phyloP scores from a whole-genome alignment of 2,329 filamentous ascomycete species.

The Fusarium sp. region DNA sequence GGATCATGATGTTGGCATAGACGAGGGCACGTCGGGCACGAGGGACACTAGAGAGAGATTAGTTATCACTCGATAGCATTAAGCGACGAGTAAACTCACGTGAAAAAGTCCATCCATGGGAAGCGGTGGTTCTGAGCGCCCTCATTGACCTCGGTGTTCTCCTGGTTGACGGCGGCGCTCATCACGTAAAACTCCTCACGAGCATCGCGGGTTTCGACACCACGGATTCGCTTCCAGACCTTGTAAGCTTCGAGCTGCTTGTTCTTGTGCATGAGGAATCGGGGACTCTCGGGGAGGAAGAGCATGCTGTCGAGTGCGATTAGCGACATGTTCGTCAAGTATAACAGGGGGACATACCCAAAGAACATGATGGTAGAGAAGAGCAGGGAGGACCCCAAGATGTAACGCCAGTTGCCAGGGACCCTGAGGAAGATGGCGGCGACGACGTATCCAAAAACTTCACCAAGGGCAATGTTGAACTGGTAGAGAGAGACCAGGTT shows the following conservation, averaged over 20 bases:
- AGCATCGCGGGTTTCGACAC: slow-evolving; percentile 65
- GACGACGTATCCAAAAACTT: slow-evolving; percentile 79
- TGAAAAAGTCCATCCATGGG: slow-evolving; percentile 81
- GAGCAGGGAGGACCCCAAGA: slow-evolving; percentile 77
- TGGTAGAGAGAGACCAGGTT: slow-evolving; percentile 82
- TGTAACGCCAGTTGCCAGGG: slow-evolving; percentile 77
- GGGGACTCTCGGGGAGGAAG: slow-evolving; percentile 77
- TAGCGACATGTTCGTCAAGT: slow-evolving; percentile 37
- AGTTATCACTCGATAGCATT: background rate
- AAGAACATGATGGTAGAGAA: slow-evolving; percentile 66
- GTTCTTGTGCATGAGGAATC: slow-evolving; percentile 78
- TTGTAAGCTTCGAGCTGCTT: slow-evolving; percentile 59
- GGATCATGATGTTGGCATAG: slow-evolving; percentile 77
- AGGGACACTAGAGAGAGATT: slow-evolving; percentile 55
- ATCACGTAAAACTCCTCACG: slow-evolving; percentile 79
- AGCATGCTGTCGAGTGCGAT: slow-evolving; percentile 66
- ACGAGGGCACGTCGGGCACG: slow-evolving; percentile 74
- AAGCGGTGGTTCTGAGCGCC: slow-evolving; percentile 66
- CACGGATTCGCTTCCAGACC: slow-evolving; percentile 80
- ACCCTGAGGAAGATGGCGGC: slow-evolving; percentile 80
- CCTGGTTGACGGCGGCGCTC: slow-evolving; percentile 70
- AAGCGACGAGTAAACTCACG: slow-evolving; percentile 46
- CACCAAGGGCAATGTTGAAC: slow-evolving; percentile 80
- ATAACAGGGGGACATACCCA: slow-evolving; percentile 37
- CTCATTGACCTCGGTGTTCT: slow-evolving; percentile 65